A percentile compares a stretch with the other conserved stretches of the same genome.
phyloP scores from a whole-genome alignment of 371 early-diverging fungal genomes.

The Mucor ambiguus region DNA sequence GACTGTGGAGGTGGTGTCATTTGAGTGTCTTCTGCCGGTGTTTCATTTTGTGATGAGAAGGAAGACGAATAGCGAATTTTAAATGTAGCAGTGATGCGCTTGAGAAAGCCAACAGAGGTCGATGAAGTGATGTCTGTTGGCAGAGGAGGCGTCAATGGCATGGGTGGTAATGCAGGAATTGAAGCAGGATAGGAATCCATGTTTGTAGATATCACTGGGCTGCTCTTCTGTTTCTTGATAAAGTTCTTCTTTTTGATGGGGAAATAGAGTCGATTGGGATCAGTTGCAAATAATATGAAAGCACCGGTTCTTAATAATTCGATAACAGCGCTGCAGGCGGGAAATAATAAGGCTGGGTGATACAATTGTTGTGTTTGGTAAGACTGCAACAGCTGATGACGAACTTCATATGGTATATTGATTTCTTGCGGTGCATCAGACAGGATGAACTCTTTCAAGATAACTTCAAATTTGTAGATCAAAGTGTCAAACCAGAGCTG shows the following conservation, averaged over 20 bases:
- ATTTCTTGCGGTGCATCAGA: conserved; percentile 44
- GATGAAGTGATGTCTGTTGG: background rate
- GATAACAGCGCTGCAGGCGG: conserved; percentile 36
- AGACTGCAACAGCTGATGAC: conserved; percentile 31
- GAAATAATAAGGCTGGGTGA: conserved; percentile 38
- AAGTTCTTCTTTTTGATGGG: conserved; percentile 4
- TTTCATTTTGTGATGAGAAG: background rate
- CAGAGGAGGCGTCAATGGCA: background rate
- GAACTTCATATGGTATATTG: conserved; percentile 43
- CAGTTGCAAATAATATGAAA: conserved; percentile 44
- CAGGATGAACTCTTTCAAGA: conserved; percentile 31
- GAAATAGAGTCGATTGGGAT: conserved; percentile 22
- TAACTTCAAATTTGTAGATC: conserved; percentile 33
- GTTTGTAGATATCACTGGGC: background rate
- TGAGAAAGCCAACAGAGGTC: conserved; percentile 8
- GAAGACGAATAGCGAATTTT: conserved; percentile 3
- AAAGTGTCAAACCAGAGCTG: conserved; percentile 28
- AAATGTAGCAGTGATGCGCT: conserved; percentile 11
- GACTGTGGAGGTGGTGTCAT: background rate
- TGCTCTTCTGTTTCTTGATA: background rate
- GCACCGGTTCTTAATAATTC: conserved; percentile 44
- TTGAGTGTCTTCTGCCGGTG: background rate
- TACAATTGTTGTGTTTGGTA: conserved; percentile 29
- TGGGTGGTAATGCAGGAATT: background rate
- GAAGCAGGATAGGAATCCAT: background rate